Evolutionary conservation across 306 rosid species (phyloP), one percentile per base, ranked within the genome.

Genomic region (Cajanus cajan): DNA sequence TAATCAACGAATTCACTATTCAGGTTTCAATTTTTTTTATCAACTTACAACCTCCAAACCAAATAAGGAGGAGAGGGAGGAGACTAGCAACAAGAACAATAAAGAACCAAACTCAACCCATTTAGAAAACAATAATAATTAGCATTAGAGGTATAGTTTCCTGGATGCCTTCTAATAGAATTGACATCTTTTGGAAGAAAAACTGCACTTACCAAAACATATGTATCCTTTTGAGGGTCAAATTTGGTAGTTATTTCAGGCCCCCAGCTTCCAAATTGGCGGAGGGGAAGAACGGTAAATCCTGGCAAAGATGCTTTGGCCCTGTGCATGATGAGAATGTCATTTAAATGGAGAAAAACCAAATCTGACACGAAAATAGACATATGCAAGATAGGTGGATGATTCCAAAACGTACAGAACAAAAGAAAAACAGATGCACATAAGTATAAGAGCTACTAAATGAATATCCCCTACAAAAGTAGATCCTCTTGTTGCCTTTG

Each of bases 261-360:
- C 22, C 95, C 98, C 98, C 97, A 94, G 72, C 50, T 84, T 87
- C 97, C 98, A 82, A 94, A 92, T 85, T 94, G 94, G 31, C 76
- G 88, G 40, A 94, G 97, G 74, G 98, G 97, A 34, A 94, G 90
- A 85, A 92, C 93, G 58, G 89, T 78, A 79, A 94, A 94, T 69
- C 91, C 93, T 61, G 92, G 91, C 90, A 94, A 85, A 87, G 92
- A 88, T 74, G 97, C 98, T 84, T 78, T 85, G 21, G 78, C 87
- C 88, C 98, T 94, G 97, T 65, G 47, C 65, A 82, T 57, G 75
- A 80, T 36, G 82, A 61, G 62, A 74, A 78, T 22, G 79, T 57
- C 51, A 36, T 68, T 71, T 77, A 19, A 77, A 80, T 61, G 45
- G 22, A 55, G 16, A 48, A 69, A 59, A 85, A 70, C 39, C 54